A percentile compares a stretch with the other conserved stretches of the same genome.
These are phyloP conservation scores for Xylaria sp. DNA, from an alignment of 2,329 filamentous ascomycete genomes.

Conservation along the genomic window DNA sequence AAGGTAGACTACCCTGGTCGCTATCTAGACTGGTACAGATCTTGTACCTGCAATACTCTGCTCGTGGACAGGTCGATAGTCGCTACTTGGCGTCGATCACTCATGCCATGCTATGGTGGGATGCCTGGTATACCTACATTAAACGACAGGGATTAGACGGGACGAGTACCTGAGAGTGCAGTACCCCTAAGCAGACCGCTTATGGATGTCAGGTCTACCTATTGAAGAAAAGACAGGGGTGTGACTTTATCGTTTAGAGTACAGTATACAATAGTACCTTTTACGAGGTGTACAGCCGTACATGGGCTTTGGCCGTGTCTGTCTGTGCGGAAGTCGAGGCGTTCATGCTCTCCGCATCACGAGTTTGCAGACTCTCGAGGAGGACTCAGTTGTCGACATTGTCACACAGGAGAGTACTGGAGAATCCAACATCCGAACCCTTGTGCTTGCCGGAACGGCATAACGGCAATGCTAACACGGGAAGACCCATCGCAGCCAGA, in stretches of 20 bases:
- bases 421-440: conserved; percentile 34
- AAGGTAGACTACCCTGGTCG: conserved; percentile 24
- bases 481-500: conserved; percentile 37
- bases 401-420: conserved; percentile 21
- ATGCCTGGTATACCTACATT: conserved; percentile 44
- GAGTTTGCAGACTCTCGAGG: conserved; percentile 17
- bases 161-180: conserved; percentile 43
- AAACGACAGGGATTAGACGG: conserved; percentile 42
- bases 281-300: conserved; percentile 32
- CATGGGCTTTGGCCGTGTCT: conserved; percentile 28
- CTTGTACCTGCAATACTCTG: conserved; percentile 38
- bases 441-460: conserved; percentile 36
- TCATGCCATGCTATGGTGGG: conserved; percentile 44
- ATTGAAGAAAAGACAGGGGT: conserved; percentile 39
- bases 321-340: conserved; percentile 38
- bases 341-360: conserved; percentile 39
- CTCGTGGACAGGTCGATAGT: conserved; percentile 44
- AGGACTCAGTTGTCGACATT: conserved; percentile 21
- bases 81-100: conserved; percentile 45
- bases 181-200: conserved; percentile 45
- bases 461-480: conserved; percentile 39
- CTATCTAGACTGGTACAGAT: conserved; percentile 35
- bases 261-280: conserved; percentile 30
- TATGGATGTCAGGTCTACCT: conserved; percentile 44
- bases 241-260: conserved; percentile 42